Evolutionary conservation across 2,329 filamentous ascomycete genomes (phyloP).

Genomic region (Cordyceps tenuipes): DNA sequence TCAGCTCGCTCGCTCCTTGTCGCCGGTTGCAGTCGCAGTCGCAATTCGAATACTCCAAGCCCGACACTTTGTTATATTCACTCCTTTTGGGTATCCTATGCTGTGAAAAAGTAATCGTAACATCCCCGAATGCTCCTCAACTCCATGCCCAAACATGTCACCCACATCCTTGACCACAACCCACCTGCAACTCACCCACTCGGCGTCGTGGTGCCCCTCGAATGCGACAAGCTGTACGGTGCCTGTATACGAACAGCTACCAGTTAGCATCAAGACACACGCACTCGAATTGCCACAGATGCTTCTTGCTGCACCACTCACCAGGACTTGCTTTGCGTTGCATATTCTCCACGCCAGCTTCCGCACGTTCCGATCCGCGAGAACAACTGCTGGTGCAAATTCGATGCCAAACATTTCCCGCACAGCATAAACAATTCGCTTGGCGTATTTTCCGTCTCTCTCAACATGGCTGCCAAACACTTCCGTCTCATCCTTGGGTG

Average conservation of each 20-base stretch:
- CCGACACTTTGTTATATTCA: neutral
- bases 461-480: conserved; percentile 79
- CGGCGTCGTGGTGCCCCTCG: conserved; percentile 55
- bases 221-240: conserved; percentile 62
- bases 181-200: conserved; percentile 19
- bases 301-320: conserved; percentile 37
- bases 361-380: conserved; percentile 80
- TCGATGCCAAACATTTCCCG: conserved; percentile 97
- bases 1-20: neutral
- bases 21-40: neutral
- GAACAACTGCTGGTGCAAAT: conserved; percentile 85
- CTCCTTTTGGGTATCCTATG: conserved; percentile 1
- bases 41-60: neutral
- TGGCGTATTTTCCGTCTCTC: conserved; percentile 79
- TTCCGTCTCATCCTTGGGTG: conserved; percentile 70
- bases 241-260: conserved; percentile 37
- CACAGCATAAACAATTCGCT: conserved; percentile 85
- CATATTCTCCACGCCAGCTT: conserved; percentile 92
- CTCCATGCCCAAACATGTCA: neutral
- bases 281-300: too few relatives aligned
- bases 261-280: conserved; percentile 11
- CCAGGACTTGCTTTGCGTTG: conserved; percentile 90
- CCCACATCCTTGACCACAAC: too few relatives aligned
- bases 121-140: neutral
- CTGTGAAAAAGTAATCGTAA: neutral